Base-by-base conservation (phyloP, 1,284 basidiomycete species). In the Pholiota adiposa region DNA sequence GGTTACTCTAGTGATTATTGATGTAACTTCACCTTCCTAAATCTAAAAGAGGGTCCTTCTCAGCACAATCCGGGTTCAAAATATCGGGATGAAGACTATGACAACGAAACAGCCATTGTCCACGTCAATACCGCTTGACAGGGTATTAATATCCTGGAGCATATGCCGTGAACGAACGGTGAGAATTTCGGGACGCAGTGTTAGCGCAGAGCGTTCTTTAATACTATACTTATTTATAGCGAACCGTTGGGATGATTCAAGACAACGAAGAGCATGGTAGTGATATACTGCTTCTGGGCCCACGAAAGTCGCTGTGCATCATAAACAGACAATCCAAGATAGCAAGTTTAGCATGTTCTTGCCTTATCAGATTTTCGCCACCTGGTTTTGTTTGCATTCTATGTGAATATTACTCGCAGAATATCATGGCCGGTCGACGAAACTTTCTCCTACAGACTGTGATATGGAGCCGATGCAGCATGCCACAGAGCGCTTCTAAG, bases 331-430 rank as follows among this genome's bases (percentile, higher is more conserved):
- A 12, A 46, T 12, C 1, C 14, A 23, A 46, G 55, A 56, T 56
- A 56, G 23, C 55, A 56, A 40, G 36, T 50, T 50, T 56, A 56
- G 55, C 36, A 11, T n/a, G 7, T 49, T 18, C 18, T n/a, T 48
- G 14, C 25, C 21, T 50, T 50, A 50, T 50, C 46, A 23, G 46
- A n/a, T 49, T 41, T 51, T 49, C 36, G n/a, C 55, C 55, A 50
- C 50, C 55, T 56, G 55, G 25, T 49, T 31, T 50, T 34, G 29
- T 34, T 56, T 40, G 18, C 55, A 14, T 29, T 56, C 31, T 56
- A 38, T 56, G 55, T 56, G 31, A 18, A 56, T 50, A 12, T 51
- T 18, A 33, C n/a, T 18, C 7, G 55, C 23, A 50, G 25, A 40
- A 38, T 29, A 27, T 38, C 34, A 41, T 29, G 25, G 40, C 55